Evolutionary conservation across 2,329 filamentous ascomycete species (phyloP).

Genomic region (Lecanosticta acicola): DNA sequence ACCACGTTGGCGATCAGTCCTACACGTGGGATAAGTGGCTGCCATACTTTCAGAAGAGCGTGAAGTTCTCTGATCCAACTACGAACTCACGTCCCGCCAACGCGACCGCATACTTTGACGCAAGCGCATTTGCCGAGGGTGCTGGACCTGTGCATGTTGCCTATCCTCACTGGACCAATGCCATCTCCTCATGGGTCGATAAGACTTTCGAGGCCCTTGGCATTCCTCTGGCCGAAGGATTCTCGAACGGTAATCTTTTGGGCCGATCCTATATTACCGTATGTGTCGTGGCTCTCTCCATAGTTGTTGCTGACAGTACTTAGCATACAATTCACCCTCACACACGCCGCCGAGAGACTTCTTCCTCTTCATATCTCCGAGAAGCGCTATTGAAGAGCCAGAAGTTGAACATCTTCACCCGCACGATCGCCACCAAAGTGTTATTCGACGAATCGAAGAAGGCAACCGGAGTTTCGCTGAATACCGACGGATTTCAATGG

Average conservation of each 20-base stretch:
- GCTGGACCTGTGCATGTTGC: constrained; percentile 5
- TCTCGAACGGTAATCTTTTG: neutral
- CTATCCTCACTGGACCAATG: constrained; percentile 1
- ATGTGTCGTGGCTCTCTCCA: constrained; percentile 19
- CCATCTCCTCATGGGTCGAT: neutral
- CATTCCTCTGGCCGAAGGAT: constrained; percentile 1
- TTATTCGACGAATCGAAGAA: constrained; percentile 29
- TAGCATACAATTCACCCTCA: constrained; percentile 22
- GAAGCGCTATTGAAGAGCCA: no score
- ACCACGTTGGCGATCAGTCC: constrained; percentile 32
- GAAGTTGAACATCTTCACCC: constrained; percentile 32
- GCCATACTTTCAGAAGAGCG: constrained; percentile 13
- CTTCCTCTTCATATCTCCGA: no score
- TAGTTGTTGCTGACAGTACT: constrained; percentile 27
- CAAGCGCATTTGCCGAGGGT: neutral
- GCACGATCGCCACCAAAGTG: constrained; percentile 31
- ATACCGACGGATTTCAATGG: constrained; percentile 21
- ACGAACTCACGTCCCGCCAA: constrained; percentile 1
- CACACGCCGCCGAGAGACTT: no score
- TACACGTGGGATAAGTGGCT: constrained; percentile 27
- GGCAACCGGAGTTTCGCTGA: constrained; percentile 26
- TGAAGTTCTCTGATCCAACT: constrained; percentile 4
- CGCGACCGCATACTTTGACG: neutral
- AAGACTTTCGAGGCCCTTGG: neutral
- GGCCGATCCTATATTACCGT: neutral